Evolutionary conservation across 805 yeast species (phyloP).

Genomic region (Pichia scutulata): DNA sequence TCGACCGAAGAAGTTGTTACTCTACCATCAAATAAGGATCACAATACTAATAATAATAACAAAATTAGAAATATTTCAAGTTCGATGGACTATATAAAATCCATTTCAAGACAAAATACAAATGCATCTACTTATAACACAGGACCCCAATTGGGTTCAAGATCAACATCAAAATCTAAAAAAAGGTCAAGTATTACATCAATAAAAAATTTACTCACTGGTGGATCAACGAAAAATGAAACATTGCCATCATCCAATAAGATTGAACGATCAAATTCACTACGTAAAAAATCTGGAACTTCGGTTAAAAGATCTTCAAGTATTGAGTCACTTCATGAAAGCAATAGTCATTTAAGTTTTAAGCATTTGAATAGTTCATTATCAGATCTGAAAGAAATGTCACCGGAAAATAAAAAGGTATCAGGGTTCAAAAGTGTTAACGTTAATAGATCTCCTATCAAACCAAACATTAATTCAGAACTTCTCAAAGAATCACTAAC

Average conservation of each 20-base stretch:
- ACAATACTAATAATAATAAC: conserved; percentile 15
- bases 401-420: conserved; percentile 10
- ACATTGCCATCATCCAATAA: conserved; percentile 12
- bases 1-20: conserved; percentile 28
- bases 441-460: neutral
- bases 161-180: conserved; percentile 15
- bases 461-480: neutral
- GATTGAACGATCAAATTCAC: conserved; percentile 10
- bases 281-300: conserved; percentile 5
- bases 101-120: conserved; percentile 29
- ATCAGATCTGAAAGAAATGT: conserved; percentile 13
- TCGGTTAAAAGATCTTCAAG: conserved; percentile 13
- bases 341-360: neutral
- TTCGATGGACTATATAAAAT: conserved; percentile 33
- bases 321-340: conserved; percentile 19
- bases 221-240: conserved; percentile 22
- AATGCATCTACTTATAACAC: conserved; percentile 1
- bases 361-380: conserved; percentile 1
- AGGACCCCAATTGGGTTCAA: conserved; percentile 2
- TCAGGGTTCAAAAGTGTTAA: neutral
- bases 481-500: conserved; percentile 14
- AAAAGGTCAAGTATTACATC: conserved; percentile 31
- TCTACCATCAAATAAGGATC: conserved; percentile 20
- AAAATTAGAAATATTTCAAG: conserved; percentile 25
- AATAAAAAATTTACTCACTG: conserved; percentile 29